Percentiles rank a stretch among this genome's conserved stretches.
phyloP scores from a whole-genome alignment of 2,329 filamentous ascomycete genomes.

The Verticillium dahliae region DNA sequence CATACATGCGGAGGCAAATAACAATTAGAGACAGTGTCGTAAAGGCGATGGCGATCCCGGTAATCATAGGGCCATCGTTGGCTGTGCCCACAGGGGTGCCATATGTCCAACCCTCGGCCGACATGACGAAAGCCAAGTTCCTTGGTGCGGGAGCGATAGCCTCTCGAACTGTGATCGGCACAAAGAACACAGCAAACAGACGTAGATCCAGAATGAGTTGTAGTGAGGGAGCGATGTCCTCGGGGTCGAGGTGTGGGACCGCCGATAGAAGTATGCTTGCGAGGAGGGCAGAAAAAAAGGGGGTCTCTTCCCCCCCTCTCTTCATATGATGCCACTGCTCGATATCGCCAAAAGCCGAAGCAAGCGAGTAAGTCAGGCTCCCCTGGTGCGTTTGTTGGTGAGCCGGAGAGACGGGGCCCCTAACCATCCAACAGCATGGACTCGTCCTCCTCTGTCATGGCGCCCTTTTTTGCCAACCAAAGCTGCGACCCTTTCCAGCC shows the following conservation, averaged over 20 bases:
- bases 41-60: constrained; percentile 20
- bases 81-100: constrained; percentile 24
- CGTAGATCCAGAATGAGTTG: background rate
- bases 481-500: constrained; percentile 26
- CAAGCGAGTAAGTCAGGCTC: constrained; percentile 7
- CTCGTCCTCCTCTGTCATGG: constrained; percentile 33
- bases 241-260: background rate
- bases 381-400: no score
- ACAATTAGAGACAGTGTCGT: constrained; percentile 22
- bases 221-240: background rate
- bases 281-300: background rate
- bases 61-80: constrained; percentile 23
- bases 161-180: constrained; percentile 11
- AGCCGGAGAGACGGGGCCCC: background rate
- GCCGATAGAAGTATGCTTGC: background rate
- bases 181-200: background rate
- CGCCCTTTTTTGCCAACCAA: constrained; percentile 29
- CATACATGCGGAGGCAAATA: constrained; percentile 25
- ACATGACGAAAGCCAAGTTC: constrained; percentile 18
- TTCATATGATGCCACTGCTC: background rate
- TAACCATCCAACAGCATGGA: constrained; percentile 17
- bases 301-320: background rate
- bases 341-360: background rate
- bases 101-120: constrained; percentile 24
- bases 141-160: constrained; percentile 34